Base-by-base conservation (phyloP, 257 asterid species). In the Gentiana dahurica region DNA sequence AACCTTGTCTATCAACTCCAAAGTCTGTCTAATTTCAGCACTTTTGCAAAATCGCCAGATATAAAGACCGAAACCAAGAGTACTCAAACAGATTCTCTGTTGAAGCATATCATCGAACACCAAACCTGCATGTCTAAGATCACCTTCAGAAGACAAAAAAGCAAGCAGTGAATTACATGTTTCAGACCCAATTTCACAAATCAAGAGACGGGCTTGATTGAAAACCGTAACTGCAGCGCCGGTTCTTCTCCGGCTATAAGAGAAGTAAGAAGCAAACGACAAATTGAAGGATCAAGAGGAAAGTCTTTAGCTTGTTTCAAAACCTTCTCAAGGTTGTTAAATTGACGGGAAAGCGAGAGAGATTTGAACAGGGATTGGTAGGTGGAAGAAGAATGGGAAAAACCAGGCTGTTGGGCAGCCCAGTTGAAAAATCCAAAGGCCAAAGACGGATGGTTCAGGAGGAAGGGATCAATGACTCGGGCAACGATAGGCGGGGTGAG, bases 381-480 rank as follows among this genome's bases (percentile, higher is more conserved):
- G 34, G 98, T 70, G 58, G 69, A 69, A 44, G 91, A 55, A 48
- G 79, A 74, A 72, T 90, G 98, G 34, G 77, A 68, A 74, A 80
- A 90, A 13, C 84, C 86, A 5, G 96, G 98, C 51, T 87, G 98
- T 68, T 90, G 98, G 53, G 98, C 72, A 2, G 95, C 95, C 98
- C 98, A 90, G 70, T 87, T 79, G 81, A 90, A 87, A 87, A 90
- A 90, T 55, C 98, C 98, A 50, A 75, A 63, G 13, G 95, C 96
- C 47, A 90, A 85, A 13, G 86, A 71, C 64, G 72, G 87, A 60
- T 90, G 87, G 72, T 84, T 75, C 66, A 80, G 82, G 71, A 90
- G 96, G 74, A 70, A 76, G 0, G 96, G 94, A 62, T 90, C 95
- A 77, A 90, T 84, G 61, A 87, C 94, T 38, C 78, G 67, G 59